phyloP scores from a whole-genome alignment of 2,329 filamentous ascomycete genomes.

The Tympanopsis confertula region DNA sequence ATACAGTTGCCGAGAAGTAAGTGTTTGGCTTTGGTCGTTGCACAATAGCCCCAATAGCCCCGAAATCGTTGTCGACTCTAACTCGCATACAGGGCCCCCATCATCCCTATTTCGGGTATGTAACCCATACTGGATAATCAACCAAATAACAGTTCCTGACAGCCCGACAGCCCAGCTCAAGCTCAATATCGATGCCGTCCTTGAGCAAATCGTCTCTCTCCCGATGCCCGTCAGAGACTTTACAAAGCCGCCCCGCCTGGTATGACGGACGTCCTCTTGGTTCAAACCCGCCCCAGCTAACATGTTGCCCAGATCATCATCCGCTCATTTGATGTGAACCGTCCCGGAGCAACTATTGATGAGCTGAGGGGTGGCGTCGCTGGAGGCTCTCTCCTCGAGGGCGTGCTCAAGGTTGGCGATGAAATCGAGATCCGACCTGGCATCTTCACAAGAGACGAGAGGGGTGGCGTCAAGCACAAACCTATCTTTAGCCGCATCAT shows the following conservation, averaged over 20 bases:
- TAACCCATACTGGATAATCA: too few relatives aligned
- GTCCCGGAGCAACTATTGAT: slow-evolving; percentile 96
- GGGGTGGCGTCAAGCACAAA: slow-evolving; percentile 87
- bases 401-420: slow-evolving; percentile 91
- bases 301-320: too few relatives aligned
- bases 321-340: slow-evolving; percentile 98
- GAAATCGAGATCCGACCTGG: slow-evolving; percentile 99
- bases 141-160: too few relatives aligned
- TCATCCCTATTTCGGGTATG: slow-evolving; percentile 86
- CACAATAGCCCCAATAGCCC: too few relatives aligned
- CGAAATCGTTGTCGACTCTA: too few relatives aligned
- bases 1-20: slow-evolving; percentile 88
- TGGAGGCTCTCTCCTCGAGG: slow-evolving; percentile 90
- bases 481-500: slow-evolving; percentile 95
- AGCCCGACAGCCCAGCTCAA: slow-evolving; percentile 96
- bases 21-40: too few relatives aligned
- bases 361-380: slow-evolving; percentile 98
- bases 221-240: slow-evolving; percentile 88
- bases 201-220: slow-evolving; percentile 91
- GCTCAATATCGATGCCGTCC: slow-evolving; percentile 98
- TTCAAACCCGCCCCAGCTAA: too few relatives aligned
- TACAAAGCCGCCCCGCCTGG: slow-evolving; percentile 84
- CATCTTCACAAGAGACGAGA: slow-evolving; percentile 90
- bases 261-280: too few relatives aligned
- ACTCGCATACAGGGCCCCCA: too few relatives aligned